Evolutionary conservation across 2,329 filamentous ascomycete species (phyloP), one percentile per base, ranked within the genome.

Genomic region (Zopfia rhizophila): DNA sequence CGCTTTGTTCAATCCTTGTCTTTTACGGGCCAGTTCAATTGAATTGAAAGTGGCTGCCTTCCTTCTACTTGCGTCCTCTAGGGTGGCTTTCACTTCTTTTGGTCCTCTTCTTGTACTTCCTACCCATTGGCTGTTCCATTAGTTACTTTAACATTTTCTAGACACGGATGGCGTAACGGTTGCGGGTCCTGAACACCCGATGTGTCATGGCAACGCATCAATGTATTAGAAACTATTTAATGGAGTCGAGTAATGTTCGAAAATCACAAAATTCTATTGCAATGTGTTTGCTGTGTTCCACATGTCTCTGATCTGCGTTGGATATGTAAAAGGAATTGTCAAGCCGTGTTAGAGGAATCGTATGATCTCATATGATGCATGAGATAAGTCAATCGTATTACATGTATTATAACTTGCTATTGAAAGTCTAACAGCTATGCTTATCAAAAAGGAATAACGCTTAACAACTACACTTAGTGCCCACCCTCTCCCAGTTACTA

Each of bases 91-190:
- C 25, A 17, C 41, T 58, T 58, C 48, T 41, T 23, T 24, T 27
- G 31, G 40, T 47, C 29, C 42, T 31, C 40, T 53, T 48, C 46
- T 48, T 62, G 58, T 60, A 59, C 47, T 44, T 58, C 39, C 44
- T 49, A 50, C 46, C 44, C 44, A 40, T 38, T 38, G 27, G 43
- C 49, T 47, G 48, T 54, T 38, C 42, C 32, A 38, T 50, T 32
- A 50, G 47, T 38, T 53, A 31, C 43, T 52, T 57, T 57, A 48
- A 45, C 57, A 50, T 59, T 43, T 38, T 30, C 38, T 65, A 65
- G 58, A 61, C 38, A 47, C 48, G 46, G 14, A 19, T 35, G 45
- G 45, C 45, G 43, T 46, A n/a, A 27, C 14, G 45, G 17, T 38
- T 44, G 14, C 22, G 32, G 13, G 10, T 38, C 17, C 13, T 29